Percentiles rank a stretch among this genome's conserved stretches.
These are phyloP conservation scores for Teunomyces panamensis DNA, from an alignment of 805 yeast genomes.

Conservation along the genomic window DNA sequence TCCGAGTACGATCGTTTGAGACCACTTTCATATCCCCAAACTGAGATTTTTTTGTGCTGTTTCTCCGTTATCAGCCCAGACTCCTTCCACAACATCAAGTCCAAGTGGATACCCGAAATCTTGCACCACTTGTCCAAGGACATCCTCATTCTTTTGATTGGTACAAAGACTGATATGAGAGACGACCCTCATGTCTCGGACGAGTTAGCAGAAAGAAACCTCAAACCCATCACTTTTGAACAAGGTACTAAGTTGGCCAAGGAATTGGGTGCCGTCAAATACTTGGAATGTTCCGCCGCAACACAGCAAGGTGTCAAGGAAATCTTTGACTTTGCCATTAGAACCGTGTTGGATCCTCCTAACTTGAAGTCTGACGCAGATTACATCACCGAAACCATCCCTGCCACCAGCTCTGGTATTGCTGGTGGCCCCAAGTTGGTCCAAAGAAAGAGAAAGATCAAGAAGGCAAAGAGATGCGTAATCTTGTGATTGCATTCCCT, in stretches of 20 bases:
- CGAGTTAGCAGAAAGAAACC: conserved; percentile 60
- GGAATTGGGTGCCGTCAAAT: conserved; percentile 68
- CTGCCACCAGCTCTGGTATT: conserved; percentile 12
- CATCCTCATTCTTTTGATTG: conserved; percentile 68
- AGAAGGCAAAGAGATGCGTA: conserved; percentile 34
- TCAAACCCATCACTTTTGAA: conserved; percentile 55
- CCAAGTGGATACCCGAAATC: conserved; percentile 79
- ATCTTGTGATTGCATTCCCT: conserved; percentile 21
- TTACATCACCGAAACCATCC: conserved; percentile 12
- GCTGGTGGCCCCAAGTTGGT: conserved; percentile 8
- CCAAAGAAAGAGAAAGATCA: conserved; percentile 24
- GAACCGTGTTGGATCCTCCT: conserved; percentile 60
- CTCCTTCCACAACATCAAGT: conserved; percentile 74
- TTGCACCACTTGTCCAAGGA: conserved; percentile 77
- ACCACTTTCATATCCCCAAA: conserved; percentile 88
- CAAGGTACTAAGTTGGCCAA: conserved; percentile 69
- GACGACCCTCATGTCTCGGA: conserved; percentile 76
- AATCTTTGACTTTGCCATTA: conserved; percentile 80
- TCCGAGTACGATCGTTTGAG: conserved; percentile 86
- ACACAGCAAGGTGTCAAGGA: conserved; percentile 84
- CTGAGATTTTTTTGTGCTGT: conserved; percentile 83
- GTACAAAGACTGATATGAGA: conserved; percentile 85
- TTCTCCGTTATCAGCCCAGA: conserved; percentile 81
- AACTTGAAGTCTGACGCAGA: conserved; percentile 12
- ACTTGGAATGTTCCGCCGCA: conserved; percentile 87